Evolutionary conservation across 1,284 basidiomycete genomes (phyloP), one percentile per base, ranked within the genome.

Genomic region (Ustilago vetiveriae): DNA sequence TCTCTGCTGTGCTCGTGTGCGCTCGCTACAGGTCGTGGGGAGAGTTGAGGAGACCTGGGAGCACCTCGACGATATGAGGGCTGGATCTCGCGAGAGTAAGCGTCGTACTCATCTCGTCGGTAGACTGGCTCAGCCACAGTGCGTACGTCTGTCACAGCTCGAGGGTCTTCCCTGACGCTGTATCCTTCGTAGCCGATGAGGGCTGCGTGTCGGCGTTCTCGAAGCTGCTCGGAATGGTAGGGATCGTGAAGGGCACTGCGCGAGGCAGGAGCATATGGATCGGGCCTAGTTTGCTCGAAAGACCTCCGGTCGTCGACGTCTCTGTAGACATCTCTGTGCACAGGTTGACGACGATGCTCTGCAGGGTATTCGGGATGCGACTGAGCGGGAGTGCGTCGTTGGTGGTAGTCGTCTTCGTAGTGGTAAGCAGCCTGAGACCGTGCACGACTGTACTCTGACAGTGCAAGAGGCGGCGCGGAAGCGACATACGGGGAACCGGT

Each of bases 61-160:
- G 58, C 59, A 26, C 54, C 47, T 44, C 54, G 58, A 19, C 60
- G 63, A 27, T 74, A 74, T 2, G 72, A 74, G 10, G 72, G 72
- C 41, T 74, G 72, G 29, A 74, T 58, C 23, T 68, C 56, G 24
- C 67, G 51, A 7, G 46, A 41, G 33, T 64, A 57, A 35, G 50
- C 50, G 4, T 68, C 66, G 45, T 64, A 55, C 27, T 50, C 59
- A 11, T 54, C 48, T 17, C 59, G 52, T n/a, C 40, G 50, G 21
- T 55, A 59, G 37, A 42, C 23, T 4, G 59, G 47, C 27, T 53
- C 59, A 16, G 47, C 47, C 24, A 32, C 29, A 27, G 39, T 46
- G 29, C 53, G 65, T 13, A 19, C 50, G 4, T 39, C 30, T 17
- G 46, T 21, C 8, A 39, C 19, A 6, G 42, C 50, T 22, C 51